Evolutionary conservation across 805 yeast species (phyloP).

Genomic region (Pichia nakasei): DNA sequence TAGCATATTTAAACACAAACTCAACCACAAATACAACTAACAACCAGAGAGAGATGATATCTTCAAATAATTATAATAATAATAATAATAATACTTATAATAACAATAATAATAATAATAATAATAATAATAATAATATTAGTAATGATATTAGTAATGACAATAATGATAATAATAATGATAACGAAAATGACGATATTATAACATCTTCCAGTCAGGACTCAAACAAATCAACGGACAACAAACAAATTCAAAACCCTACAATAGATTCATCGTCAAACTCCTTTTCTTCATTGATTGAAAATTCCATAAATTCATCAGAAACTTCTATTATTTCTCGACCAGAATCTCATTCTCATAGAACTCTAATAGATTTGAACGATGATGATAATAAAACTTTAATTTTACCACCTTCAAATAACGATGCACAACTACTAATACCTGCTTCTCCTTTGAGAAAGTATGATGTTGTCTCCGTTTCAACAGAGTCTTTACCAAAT

Average conservation of each 20-base stretch:
- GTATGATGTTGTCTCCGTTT: constrained; percentile 2
- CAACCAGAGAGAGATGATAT: not conserved
- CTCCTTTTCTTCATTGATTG: constrained; percentile 15
- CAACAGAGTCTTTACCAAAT: not conserved
- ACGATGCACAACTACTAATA: not conserved
- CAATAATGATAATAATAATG: not conserved
- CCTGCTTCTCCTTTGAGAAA: constrained; percentile 2
- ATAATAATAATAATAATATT: not conserved
- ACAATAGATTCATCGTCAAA: constrained; percentile 21
- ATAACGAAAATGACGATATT: not conserved
- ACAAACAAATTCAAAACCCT: constrained; percentile 3
- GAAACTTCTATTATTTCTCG: constrained; percentile 3
- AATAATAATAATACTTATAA: not conserved
- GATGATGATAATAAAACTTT: constrained; percentile 24
- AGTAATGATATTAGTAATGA: not conserved
- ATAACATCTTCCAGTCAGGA: not conserved
- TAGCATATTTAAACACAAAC: constrained; percentile 22
- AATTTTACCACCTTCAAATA: constrained; percentile 7
- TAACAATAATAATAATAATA: not conserved
- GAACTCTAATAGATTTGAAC: constrained; percentile 7
- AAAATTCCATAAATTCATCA: constrained; percentile 9
- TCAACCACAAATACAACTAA: not conserved
- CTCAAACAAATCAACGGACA: not conserved
- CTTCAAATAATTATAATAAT: not conserved
- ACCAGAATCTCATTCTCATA: constrained; percentile 4